Base-by-base conservation (phyloP, 108 stramenopile species). In the Skeletonema marinoi region DNA sequence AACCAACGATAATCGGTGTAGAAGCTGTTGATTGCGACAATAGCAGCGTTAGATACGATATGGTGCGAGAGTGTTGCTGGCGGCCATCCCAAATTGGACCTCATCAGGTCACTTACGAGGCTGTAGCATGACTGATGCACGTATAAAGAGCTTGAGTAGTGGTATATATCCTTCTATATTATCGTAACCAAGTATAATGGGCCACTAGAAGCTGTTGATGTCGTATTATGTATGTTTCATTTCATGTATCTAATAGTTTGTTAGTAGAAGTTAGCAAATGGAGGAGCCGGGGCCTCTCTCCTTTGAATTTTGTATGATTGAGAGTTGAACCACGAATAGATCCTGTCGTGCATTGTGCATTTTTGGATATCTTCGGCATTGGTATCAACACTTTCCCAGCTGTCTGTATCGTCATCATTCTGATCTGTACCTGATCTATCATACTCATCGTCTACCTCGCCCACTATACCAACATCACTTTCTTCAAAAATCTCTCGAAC, bases 311-410 rank as follows among this genome's bases (percentile, higher is more conserved):
- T 77, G 76, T 77, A 77, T 12, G 71, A 73, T 31, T 73, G 71
- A 38, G 35, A 31, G 62, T 77, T 77, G 71, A 77, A 77, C 60
- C 64, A 77, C 4, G 70, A 33, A 54, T 73, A 73, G 13, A 77
- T 77, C 64, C 48, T 44, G n/a, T 72, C 71, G 31, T 39, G 68
- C 17, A 2, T 77, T 48, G 58, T 35, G 10, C n/a, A 17, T 19
- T 35, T 48, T 30, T 39, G 35, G 8, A 16, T 42, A 7, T 69
- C 77, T 29, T 75, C 74, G 29, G 85, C 85, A n/a, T 85, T 68
- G 36, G 78, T 83, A 46, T 83, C 79, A 8, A 88, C 70, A 50
- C 87, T 88, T 70, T 88, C 87, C 87, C 87, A 88, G 44, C 81
- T 82, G 11, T 70, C 84, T 59, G 82, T 84, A 46, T 88, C 84